A percentile compares a stretch with the other conserved stretches of the same genome.
Evolutionary conservation across 2,329 filamentous ascomycete species (phyloP).

Genomic region (Neonectria neomacrospora): DNA sequence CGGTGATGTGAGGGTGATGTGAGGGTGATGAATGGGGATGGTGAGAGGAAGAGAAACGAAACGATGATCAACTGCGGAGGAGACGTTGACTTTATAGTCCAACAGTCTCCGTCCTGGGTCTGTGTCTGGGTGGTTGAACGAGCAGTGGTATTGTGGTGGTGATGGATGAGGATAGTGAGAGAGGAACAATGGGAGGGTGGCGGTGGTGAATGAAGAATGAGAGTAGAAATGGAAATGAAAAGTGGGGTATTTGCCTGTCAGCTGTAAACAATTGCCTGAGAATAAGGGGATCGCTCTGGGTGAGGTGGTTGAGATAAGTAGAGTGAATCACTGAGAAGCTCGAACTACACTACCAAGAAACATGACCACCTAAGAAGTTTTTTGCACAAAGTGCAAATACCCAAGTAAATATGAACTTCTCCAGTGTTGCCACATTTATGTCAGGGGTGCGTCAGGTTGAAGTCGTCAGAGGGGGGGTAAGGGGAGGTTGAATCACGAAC

Average conservation of each 20-base stretch:
- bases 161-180: background rate
- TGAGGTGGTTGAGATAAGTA: background rate
- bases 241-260: background rate
- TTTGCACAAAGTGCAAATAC: background rate
- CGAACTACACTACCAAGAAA: slow-evolving; percentile 11
- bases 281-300: background rate
- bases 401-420: background rate
- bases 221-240: background rate
- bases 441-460: background rate
- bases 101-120: background rate
- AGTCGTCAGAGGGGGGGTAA: background rate
- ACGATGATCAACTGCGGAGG: background rate
- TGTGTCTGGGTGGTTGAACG: background rate
- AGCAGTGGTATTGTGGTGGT: background rate
- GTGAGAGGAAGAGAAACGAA: no score
- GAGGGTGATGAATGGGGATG: background rate
- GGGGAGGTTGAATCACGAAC: background rate
- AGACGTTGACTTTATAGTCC: slow-evolving; percentile 2
- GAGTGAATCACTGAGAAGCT: slow-evolving; percentile 18
- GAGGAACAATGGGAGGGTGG: background rate
- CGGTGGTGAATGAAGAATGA: background rate
- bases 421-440: background rate
- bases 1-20: no score
- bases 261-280: background rate
- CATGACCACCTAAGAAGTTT: slow-evolving; percentile 5